Conservation (phyloP, 2,329 filamentous ascomycete species). For the Aureobasidium sp. region DNA sequence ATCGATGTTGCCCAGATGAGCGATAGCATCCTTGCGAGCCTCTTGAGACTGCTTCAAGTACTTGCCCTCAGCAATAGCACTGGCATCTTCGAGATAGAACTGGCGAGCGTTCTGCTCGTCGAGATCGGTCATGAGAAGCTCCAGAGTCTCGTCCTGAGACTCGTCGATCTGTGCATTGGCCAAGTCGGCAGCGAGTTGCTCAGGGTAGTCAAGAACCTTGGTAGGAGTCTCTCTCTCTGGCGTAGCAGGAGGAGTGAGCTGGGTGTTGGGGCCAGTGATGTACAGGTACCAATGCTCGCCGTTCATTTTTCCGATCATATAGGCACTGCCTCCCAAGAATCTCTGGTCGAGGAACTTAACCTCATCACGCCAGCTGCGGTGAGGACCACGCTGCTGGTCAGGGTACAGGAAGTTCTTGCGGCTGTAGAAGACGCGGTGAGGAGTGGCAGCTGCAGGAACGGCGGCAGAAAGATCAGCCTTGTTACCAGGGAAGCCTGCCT, state of each 20-base stretch:
- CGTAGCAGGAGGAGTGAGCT: conserved; percentile 73
- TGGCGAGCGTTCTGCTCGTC: conserved; percentile 58
- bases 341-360: conserved; percentile 87
- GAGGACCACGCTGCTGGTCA: conserved; percentile 85
- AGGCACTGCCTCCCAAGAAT: conserved; percentile 87
- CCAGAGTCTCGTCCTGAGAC: conserved; percentile 64
- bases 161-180: conserved; percentile 31
- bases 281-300: conserved; percentile 99
- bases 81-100: conserved; percentile 71
- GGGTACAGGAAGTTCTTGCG: conserved; percentile 98
- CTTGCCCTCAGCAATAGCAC: conserved; percentile 77
- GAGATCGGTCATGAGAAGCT: conserved; percentile 61
- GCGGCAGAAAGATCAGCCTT: conserved; percentile 58
- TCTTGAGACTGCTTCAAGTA: conserved; percentile 60
- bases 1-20: conserved; percentile 50
- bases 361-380: conserved; percentile 96
- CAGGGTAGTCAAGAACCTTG: conserved; percentile 49
- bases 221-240: conserved; percentile 53
- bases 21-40: conserved; percentile 51
- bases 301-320: conserved; percentile 99
- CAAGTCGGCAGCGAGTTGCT: conserved; percentile 26
- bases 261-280: conserved; percentile 75
- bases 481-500: conserved; percentile 82
- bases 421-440: conserved; percentile 96
- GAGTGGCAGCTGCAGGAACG: conserved; percentile 68